Evolutionary conservation across 2,329 filamentous ascomycete genomes (phyloP), one percentile per base, ranked within the genome.

Genomic region (Colletotrichum australisinense): DNA sequence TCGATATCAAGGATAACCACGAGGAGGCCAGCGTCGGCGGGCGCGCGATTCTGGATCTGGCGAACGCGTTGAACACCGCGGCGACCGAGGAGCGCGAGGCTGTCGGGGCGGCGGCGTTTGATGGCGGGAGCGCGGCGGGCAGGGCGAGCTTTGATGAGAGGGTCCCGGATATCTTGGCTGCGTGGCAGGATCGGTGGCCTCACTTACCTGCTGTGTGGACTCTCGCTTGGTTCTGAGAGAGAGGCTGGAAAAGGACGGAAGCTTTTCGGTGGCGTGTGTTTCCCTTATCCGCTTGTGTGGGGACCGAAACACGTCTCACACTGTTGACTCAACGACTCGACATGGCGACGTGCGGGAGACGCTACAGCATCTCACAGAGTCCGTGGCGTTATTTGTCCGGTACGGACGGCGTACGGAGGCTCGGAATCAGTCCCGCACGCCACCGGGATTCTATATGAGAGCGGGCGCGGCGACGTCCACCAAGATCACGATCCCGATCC

Each of bases 1-100:
- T 99, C 67, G 97, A 99, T 81, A 99, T 99, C 80, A 96, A 94
- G 82, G 97, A 99, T 84, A 99, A 98, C 80, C 97, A 98, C 80
- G 96, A 99, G 82, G 97, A 99, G 83, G 97, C 97, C 0, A 88
- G 96, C 26, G 90, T 98, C 2, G 97, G 97, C 11, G 97, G 97
- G 1, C 91, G 93, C 77, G 97, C 94, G 57, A 99, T 99, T 72
- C 88, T 98, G 49, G 97, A 99, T 79, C 88, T 99, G 46, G 97
- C 97, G 1, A 91, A 96, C 79, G 91, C 91, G 38, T 85, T 99
- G 73, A 98, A 98, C 80, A 89, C 90, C 22, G 94, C 91, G 0
- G 97, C 97, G 0, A 87, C 84, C 32, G 92, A 95, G 80, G 96
- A 98, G 83, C 88, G 95, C 70, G 90, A 92, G 52, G 84, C 87